Evolutionary conservation across 164 flowering plant genomes (phyloP).

Genomic region (Aristolochia contorta): DNA sequence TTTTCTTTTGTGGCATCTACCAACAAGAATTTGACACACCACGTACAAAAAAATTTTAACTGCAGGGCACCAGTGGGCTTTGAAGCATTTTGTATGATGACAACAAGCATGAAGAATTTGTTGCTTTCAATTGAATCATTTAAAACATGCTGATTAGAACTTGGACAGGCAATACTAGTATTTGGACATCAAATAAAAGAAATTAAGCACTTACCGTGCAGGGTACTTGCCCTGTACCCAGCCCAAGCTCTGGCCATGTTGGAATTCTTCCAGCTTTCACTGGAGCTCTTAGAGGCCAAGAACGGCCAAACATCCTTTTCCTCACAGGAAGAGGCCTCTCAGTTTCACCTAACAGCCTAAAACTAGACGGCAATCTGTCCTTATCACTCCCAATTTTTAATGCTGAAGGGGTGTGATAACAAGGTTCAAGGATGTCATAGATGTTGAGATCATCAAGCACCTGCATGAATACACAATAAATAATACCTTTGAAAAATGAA

Average conservation of each 20-base stretch:
- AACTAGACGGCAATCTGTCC: conserved; percentile 54
- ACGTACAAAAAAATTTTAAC: no score
- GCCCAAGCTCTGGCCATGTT: conserved; percentile 72
- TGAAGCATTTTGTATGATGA: no score
- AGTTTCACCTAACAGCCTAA: conserved; percentile 62
- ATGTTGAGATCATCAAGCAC: conserved; percentile 47
- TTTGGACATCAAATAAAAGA: not conserved
- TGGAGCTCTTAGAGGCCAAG: conserved; percentile 86
- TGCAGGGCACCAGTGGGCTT: no score
- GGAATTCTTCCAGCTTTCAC: conserved; percentile 78
- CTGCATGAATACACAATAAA: conserved; percentile 20
- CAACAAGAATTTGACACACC: no score
- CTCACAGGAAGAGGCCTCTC: conserved; percentile 78
- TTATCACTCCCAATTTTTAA: conserved; percentile 15
- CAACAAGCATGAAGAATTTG: no score
- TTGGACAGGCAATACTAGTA: no score
- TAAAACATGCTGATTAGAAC: no score
- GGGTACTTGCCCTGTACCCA: conserved; percentile 30
- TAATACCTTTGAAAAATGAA: not conserved
- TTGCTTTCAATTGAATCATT: no score
- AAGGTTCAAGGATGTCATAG: conserved; percentile 81
- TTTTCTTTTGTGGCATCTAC: no score
- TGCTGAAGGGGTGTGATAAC: conserved; percentile 42
- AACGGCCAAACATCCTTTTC: conserved; percentile 89
- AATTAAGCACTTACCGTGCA: conserved; percentile 62